A percentile compares a stretch with the other conserved stretches of the same genome.
Conservation (phyloP, 306 rosid genomes). For the Cucurbita argyrosperma region DNA sequence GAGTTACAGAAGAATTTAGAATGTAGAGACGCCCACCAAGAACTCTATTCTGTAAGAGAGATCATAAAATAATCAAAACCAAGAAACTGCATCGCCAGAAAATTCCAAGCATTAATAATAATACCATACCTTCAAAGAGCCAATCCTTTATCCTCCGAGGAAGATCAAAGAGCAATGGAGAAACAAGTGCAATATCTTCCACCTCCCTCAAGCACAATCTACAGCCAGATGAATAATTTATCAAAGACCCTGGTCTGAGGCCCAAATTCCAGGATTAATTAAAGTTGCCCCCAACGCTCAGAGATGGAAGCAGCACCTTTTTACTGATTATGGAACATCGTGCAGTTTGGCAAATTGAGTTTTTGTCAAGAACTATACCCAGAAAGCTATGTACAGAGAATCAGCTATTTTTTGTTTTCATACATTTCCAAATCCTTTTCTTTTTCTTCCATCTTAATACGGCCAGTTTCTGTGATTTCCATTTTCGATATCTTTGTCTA, state of each 20-base stretch:
- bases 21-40: too few species aligned
- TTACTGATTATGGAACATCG: too few species aligned
- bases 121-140: background rate
- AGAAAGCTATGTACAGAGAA: background rate
- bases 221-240: too few species aligned
- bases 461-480: slow-evolving; percentile 23
- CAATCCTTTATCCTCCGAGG: background rate
- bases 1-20: too few species aligned
- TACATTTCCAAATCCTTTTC: slow-evolving; percentile 22
- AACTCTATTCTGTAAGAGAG: too few species aligned
- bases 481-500: slow-evolving; percentile 18
- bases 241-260: too few species aligned
- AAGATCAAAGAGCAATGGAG: background rate
- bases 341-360: background rate
- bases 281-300: too few species aligned
- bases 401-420: slow-evolving; percentile 5
- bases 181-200: background rate
- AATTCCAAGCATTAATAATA: too few species aligned
- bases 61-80: too few species aligned
- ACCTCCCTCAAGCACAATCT: background rate
- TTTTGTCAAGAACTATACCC: background rate
- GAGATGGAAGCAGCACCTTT: too few species aligned
- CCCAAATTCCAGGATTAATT: too few species aligned
- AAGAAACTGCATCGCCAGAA: too few species aligned
- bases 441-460: slow-evolving; percentile 33